These are phyloP conservation scores for Candolleomyces eurysporus DNA, from an alignment of 768 basidiomycete species.

Conservation along the genomic window DNA sequence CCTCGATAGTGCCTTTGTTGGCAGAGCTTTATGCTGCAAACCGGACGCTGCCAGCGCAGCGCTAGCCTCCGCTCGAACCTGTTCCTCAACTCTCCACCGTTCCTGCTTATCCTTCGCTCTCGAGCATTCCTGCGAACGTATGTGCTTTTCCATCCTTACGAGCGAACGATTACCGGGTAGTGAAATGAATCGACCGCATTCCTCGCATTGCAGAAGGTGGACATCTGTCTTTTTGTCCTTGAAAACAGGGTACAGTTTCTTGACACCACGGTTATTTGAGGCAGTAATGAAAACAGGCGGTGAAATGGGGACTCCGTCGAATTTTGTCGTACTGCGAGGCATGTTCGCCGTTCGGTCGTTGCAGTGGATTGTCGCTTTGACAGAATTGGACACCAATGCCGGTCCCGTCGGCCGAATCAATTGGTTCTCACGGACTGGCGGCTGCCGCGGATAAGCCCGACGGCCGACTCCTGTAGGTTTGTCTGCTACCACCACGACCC, in stretches of 20 bases:
- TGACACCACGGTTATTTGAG: neutral
- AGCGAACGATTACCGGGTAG: neutral
- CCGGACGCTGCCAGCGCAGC: neutral
- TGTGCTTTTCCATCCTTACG: neutral
- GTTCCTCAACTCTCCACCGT: neutral
- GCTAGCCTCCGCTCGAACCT: neutral
- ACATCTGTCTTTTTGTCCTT: neutral
- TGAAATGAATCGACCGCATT: neutral
- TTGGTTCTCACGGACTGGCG: no score
- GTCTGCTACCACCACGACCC: no score
- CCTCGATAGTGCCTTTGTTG: neutral
- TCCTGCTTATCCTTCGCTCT: neutral
- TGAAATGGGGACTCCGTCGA: neutral
- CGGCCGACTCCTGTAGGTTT: no score
- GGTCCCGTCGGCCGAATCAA: neutral
- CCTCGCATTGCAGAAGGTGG: neutral
- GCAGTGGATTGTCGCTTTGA: neutral
- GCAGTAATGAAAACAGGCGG: neutral
- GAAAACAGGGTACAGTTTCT: slow-evolving; percentile 3
- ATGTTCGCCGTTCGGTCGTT: neutral
- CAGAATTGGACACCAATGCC: neutral
- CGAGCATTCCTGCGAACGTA: neutral
- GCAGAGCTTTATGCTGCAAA: neutral
- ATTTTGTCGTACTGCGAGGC: neutral
- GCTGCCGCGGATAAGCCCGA: no score